These are phyloP conservation scores for Trichoderma erinaceum DNA, from an alignment of 495 filamentous ascomycete species.

Conservation along the genomic window DNA sequence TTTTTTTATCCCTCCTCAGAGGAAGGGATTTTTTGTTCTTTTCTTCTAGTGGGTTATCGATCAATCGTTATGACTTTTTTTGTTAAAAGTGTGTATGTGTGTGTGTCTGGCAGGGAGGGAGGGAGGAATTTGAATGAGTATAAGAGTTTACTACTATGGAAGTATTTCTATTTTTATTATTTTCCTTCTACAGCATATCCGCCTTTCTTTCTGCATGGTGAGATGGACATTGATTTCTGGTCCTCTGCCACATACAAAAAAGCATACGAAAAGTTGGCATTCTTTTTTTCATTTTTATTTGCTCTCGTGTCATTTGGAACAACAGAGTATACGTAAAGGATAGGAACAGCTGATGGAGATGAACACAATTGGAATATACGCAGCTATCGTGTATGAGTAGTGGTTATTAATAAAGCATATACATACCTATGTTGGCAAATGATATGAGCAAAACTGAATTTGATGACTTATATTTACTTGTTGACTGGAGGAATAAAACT, in stretches of 20 bases:
- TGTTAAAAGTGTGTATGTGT: not conserved
- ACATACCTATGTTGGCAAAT: not conserved
- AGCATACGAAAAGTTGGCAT: not conserved
- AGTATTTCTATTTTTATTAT: not conserved
- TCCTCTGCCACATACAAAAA: not conserved
- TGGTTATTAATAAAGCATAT: not conserved
- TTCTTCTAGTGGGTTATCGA: not conserved
- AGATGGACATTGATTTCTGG: not conserved
- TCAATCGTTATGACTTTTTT: not conserved
- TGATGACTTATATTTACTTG: no score
- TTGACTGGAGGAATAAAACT: no score
- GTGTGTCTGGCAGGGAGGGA: not conserved
- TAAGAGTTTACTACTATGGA: not conserved
- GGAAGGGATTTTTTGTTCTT: not conserved
- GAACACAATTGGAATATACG: not conserved
- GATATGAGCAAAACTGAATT: not conserved
- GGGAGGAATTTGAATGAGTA: not conserved
- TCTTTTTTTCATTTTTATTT: not conserved
- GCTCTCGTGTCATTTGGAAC: not conserved
- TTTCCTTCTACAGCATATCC: not conserved
- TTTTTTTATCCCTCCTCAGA: not conserved
- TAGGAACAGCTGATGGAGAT: not conserved
- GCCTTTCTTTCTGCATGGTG: not conserved
- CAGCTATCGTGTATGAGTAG: conserved; percentile 1
- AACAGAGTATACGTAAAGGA: not conserved